These are phyloP conservation scores for Metroxylon sagu DNA, from an alignment of 176 grass and related monocot genomes.

Conservation along the genomic window DNA sequence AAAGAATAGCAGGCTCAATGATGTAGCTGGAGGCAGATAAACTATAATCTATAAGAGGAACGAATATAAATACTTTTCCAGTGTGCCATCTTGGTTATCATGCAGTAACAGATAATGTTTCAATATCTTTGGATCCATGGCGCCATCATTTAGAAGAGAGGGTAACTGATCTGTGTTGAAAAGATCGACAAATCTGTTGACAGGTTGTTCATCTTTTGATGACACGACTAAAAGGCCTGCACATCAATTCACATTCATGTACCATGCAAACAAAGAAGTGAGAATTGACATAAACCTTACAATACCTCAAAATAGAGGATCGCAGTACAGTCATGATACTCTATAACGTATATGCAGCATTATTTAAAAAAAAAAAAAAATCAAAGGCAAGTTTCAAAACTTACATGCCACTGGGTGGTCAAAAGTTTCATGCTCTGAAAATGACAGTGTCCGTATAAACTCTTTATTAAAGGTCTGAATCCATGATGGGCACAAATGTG, in stretches of 20 bases:
- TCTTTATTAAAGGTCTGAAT: slow-evolving; percentile 93
- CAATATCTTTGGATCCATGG: slow-evolving; percentile 95
- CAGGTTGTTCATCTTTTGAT: slow-evolving; percentile 84
- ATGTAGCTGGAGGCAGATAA: neutral
- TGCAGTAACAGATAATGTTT: slow-evolving; percentile 94
- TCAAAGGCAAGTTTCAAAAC: slow-evolving; percentile 25
- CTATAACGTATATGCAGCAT: no score
- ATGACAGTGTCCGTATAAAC: slow-evolving; percentile 61
- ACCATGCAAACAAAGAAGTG: neutral
- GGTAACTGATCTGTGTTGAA: slow-evolving; percentile 78
- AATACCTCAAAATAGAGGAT: no score
- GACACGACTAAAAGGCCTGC: slow-evolving; percentile 90
- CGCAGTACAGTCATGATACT: no score
- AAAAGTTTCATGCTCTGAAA: slow-evolving; percentile 95
- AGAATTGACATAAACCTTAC: neutral
- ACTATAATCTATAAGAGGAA: neutral
- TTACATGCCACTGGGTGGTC: slow-evolving; percentile 98
- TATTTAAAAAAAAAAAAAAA: no score
- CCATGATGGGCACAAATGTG: slow-evolving; percentile 76
- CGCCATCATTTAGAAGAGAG: slow-evolving; percentile 85
- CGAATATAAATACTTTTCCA: slow-evolving; percentile 66
- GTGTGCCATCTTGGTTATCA: slow-evolving; percentile 86
- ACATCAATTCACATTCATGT: slow-evolving; percentile 2
- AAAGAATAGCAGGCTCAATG: no score
- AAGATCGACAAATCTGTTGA: slow-evolving; percentile 83